Conservation (phyloP, 805 yeast species). For the Geotrichum ghanense region DNA sequence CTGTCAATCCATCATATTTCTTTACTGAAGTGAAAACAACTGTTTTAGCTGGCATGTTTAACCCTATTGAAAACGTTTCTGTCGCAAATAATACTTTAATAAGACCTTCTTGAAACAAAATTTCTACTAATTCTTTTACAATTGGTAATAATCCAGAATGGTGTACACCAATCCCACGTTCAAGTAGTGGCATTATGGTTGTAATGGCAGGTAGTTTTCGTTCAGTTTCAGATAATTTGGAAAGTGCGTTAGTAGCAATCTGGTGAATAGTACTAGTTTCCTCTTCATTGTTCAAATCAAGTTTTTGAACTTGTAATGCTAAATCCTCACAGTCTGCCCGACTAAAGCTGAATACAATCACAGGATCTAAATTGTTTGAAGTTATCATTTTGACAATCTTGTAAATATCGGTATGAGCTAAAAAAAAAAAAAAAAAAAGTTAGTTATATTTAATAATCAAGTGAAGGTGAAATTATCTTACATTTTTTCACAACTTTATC, state of each 20-base stretch:
- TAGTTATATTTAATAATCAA: neutral
- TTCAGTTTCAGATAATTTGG: slow-evolving; percentile 78
- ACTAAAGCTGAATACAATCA: slow-evolving; percentile 94
- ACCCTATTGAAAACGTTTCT: slow-evolving; percentile 95
- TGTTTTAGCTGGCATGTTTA: slow-evolving; percentile 98
- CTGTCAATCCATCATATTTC: slow-evolving; percentile 96
- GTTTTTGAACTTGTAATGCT: slow-evolving; percentile 92
- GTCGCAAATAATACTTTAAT: slow-evolving; percentile 93
- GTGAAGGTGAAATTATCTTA: slow-evolving; percentile 47
- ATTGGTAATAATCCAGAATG: slow-evolving; percentile 94
- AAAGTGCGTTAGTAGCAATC: slow-evolving; percentile 83
- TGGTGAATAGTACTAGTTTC: slow-evolving; percentile 86
- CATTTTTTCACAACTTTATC: slow-evolving; percentile 87
- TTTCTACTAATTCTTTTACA: slow-evolving; percentile 88
- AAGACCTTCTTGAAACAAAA: slow-evolving; percentile 92
- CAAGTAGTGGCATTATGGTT: slow-evolving; percentile 75
- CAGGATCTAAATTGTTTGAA: slow-evolving; percentile 93
- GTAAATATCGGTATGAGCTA: slow-evolving; percentile 60
- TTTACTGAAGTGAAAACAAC: slow-evolving; percentile 96
- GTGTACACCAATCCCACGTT: slow-evolving; percentile 97
- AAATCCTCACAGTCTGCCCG: slow-evolving; percentile 93
- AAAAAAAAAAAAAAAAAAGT: neutral
- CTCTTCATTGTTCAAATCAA: slow-evolving; percentile 88
- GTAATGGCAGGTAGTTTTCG: slow-evolving; percentile 90
- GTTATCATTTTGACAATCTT: slow-evolving; percentile 97